Base-by-base conservation (phyloP, 352 stramenopile species). In the Peronospora belbahrii region DNA sequence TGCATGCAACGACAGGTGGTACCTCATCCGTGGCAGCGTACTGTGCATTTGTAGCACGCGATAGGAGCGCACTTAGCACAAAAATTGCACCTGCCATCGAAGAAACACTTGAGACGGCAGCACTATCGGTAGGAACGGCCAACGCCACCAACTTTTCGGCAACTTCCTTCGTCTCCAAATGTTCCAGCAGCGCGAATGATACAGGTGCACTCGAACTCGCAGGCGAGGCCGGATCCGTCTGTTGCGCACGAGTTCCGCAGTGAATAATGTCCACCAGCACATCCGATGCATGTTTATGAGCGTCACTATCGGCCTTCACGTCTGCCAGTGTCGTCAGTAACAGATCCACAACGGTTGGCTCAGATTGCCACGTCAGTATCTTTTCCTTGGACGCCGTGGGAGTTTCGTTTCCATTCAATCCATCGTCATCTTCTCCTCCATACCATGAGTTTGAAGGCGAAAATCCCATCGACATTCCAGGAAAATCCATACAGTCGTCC, bases 401-500 rank as follows among this genome's bases (percentile, higher is more conserved):
- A 15, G 81, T 87, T 8, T 62, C 71, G 32, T 48, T 47, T n/a
- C 43, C 61, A 7, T 71, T 69, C 35, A 74, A 60, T 24, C 51
- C 66, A n/a, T 88, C 74, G 38, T 93, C 81, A 8, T 91, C 80
- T 22, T 88, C 76, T 15, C 71, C 62, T 37, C 66, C 75, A 50
- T 88, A 88, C 72, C 76, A 90, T 19, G 70, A 70, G 50, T 88
- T 88, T 2, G 75, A 82, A 4, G 74, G 67, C 10, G 78, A 71
- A 47, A 85, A 86, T 15, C 66, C 71, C 39, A 86, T 73, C n/a
- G 70, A 77, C 64, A 85, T 84, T 22, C 76, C 78, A 0, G 78
- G 74, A 38, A 90, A 93, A 35, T 93, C 81, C 76, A 93, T 88
- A 41, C 74, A 78, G 42, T 88, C 81, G 56, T 90, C 81, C 74